Evolutionary conservation across 2,329 filamentous ascomycete genomes (phyloP), one percentile per base, ranked within the genome.

Genomic region (Cucurbitaria berberidis): DNA sequence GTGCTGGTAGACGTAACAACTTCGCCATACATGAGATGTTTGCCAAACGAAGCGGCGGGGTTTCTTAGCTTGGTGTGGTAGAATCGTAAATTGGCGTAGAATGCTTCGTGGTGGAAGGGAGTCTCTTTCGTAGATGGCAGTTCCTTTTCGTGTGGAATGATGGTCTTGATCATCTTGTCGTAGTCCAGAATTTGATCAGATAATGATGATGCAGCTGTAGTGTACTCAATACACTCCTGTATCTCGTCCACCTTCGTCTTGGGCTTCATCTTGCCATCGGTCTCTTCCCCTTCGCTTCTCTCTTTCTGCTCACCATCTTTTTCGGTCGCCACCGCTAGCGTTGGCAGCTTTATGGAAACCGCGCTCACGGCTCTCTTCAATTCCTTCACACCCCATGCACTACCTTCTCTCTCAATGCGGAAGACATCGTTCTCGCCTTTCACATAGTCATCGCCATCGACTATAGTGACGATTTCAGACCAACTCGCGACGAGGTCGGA

Each of bases 1-100:
- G 93, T 96, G 76, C 93, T 96, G 24, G 95, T 99, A 72, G 91
- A 96, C 2, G 93, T 97, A 15, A 97, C 82, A 6, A 96, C 91
- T 73, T 97, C 91, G 47, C 89, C 93, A 68, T 98, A 98, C 59
- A 98, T 80, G 3, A 99, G 75, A 45, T 84, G 79, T 45, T 87
- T 84, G 4, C 95, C 95, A 80, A 96, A 98, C 21, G 84, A 77
- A 3, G 73, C 74, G 6, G 84, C 78, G 0, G 86, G 82, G 40
- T 85, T 82, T 27, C 76, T 74, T 1, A 83, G 80, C 42, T 83
- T 81, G 11, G 75, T 72, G 46, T 89, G 86, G 69, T 92, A 96
- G 22, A 84, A 78, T 21, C 79, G 76, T 9, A 98, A 80, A 54
- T 89, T 88, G 4, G 84, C 80, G 72, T 88, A 98, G 74, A 87